Evolutionary conservation across 371 early-diverging fungal genomes (phyloP), one percentile per base, ranked within the genome.

Genomic region (Lichtheimia hyalospora): DNA sequence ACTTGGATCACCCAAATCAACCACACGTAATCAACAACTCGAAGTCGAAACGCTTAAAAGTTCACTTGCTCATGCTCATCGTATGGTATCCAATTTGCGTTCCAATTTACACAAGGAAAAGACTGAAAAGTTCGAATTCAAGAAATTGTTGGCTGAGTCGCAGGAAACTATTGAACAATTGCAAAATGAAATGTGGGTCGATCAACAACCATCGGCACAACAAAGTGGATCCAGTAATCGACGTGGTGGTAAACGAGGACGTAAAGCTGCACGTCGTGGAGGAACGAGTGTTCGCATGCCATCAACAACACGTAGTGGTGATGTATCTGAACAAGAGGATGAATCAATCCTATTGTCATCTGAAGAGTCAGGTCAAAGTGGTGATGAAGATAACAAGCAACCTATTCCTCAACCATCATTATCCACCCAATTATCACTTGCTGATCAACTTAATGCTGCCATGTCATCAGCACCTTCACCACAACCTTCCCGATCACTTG

Each of bases 151-250:
- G 13, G 73, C 70, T 6, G 79, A 82, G 46, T 67, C 73, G 21
- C 77, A 82, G 51, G 82, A 82, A 48, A 71, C 73, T 16, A 75
- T 82, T 49, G 80, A 79, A 52, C 61, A 61, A 8, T 21, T 82
- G 57, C 71, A 75, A 8, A 56, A 46, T 46, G 46, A 46, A 46
- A 39, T 67, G 46, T 67, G 67, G 67, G 63, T 46, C 46, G 60
- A n/a, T 62, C 61, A 24, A 59, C 70, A 8, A 61, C 61, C 40
- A 51, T 64, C 34, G 2, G 6, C 34, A 34, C 34, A 34, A 8
- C 34, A 34, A 34, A 34, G 34, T 34, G 34, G 34, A 34, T 34
- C 34, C 5, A 34, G 34, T 34, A 10, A 10, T 34, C 34, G 34
- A 34, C 34, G 34, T 34, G 34, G 34, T 34, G 34, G 34, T 34